Conservation (phyloP, 2,329 filamentous ascomycete genomes). For the Verticillium nubilum region DNA sequence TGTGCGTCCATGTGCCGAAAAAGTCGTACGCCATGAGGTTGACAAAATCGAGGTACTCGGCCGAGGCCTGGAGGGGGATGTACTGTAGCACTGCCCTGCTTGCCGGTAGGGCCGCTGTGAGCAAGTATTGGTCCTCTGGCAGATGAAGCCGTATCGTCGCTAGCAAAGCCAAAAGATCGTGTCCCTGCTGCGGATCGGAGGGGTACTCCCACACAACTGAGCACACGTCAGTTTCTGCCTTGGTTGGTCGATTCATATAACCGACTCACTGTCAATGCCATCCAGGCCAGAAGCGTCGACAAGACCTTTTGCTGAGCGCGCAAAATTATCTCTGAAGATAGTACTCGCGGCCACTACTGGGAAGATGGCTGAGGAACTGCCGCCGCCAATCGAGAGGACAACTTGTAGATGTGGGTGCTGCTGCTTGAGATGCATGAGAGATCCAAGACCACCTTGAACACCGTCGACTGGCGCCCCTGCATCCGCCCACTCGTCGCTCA, state of each 20-base stretch:
- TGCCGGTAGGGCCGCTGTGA: slow-evolving; percentile 69
- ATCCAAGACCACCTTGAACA: slow-evolving; percentile 63
- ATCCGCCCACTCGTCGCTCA: slow-evolving; percentile 77
- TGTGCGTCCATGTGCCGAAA: slow-evolving; percentile 62
- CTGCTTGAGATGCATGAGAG: slow-evolving; percentile 67
- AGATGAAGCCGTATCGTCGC: slow-evolving; percentile 60
- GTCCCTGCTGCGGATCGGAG: slow-evolving; percentile 57
- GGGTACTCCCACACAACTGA: slow-evolving; percentile 81
- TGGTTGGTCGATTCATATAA: neutral
- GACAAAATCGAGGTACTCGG: slow-evolving; percentile 65
- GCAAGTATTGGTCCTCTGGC: slow-evolving; percentile 61
- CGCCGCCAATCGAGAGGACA: slow-evolving; percentile 73
- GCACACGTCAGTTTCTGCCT: slow-evolving; percentile 19
- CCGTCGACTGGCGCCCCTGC: slow-evolving; percentile 67
- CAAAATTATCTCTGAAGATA: slow-evolving; percentile 62
- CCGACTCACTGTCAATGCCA: slow-evolving; percentile 60
- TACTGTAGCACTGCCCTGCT: slow-evolving; percentile 59
- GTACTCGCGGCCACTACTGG: slow-evolving; percentile 59
- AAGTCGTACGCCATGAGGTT: slow-evolving; percentile 83
- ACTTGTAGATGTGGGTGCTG: slow-evolving; percentile 66
- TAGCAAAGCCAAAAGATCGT: slow-evolving; percentile 65
- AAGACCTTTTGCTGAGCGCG: slow-evolving; percentile 57
- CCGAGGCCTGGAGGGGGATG: slow-evolving; percentile 60
- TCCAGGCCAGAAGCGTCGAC: slow-evolving; percentile 61
- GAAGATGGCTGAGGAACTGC: slow-evolving; percentile 59